Evolutionary conservation across 441 rosid species (phyloP).

Genomic region (Populus trichocarpa): DNA sequence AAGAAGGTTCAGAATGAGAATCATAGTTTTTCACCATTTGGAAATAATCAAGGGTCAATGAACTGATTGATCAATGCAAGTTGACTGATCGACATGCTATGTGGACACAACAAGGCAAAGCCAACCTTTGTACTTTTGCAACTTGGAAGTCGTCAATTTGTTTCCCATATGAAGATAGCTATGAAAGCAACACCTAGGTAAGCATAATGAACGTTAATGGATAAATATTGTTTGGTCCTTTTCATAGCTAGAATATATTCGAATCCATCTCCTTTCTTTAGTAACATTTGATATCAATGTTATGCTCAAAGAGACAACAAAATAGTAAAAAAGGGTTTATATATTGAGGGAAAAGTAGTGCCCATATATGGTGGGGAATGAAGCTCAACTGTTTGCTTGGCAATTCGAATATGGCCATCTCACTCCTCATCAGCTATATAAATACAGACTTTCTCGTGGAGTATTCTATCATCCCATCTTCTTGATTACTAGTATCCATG

Average conservation of each 20-base stretch:
- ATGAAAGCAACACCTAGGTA: not conserved
- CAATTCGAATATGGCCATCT: not conserved
- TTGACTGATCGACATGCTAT: conserved; percentile 4
- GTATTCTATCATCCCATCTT: not conserved
- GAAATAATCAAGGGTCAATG: conserved; percentile 8
- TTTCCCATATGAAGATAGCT: not conserved
- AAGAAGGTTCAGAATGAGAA: not conserved
- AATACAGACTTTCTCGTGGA: conserved; percentile 10
- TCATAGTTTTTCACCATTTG: not conserved
- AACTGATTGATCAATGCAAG: conserved; percentile 26
- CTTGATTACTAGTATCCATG: not conserved
- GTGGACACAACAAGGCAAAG: not conserved
- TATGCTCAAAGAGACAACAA: not conserved
- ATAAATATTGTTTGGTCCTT: conserved; percentile 3
- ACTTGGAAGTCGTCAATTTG: not conserved
- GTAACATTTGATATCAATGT: not conserved
- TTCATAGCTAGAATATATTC: conserved; percentile 17
- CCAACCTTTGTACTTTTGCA: not conserved
- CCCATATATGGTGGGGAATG: not conserved
- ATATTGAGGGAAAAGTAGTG: not conserved
- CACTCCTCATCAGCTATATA: conserved; percentile 19
- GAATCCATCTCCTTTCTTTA: not conserved
- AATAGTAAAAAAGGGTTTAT: no score
- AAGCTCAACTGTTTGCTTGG: not conserved
- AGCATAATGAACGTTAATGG: not conserved